Base-by-base conservation (phyloP, 805 yeast species). In the Clavispora asparagi region DNA sequence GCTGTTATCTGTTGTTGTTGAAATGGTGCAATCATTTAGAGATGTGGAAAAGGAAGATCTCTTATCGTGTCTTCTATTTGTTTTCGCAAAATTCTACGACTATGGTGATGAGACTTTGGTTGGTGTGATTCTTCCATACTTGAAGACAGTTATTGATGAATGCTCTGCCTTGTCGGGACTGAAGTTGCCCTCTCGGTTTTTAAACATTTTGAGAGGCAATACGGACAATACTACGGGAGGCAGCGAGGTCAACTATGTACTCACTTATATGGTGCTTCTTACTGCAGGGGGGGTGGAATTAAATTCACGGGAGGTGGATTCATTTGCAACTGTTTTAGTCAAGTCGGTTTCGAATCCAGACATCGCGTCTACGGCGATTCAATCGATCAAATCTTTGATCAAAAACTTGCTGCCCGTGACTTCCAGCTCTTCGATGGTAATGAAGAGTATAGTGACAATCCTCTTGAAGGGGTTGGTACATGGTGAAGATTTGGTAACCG, bases 21-120 rank as follows among this genome's bases (percentile, higher is more conserved):
- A 70, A 7, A 85, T 87, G 82, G 73, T 82, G 19, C 73, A 72
- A 13, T 68, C 68, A 30, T 82, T 91, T 54, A 92, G 95, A 0
- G 43, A 26, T 8, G 16, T 33, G 25, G 79, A 73, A 40, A 79
- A 79, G 53, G 63, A 71, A 11, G 98, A 92, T 60, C 65, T 92
- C 27, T 80, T 79, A 58, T 76, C 91, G 0, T 83, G 95, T 55
- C 56, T 86, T 35, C 63, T 91, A 23, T 83, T 76, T 55, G 74
- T 85, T 7, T 76, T 85, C 47, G 78, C 84, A 7, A 71, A 74
- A 54, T 68, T 85, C 42, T 78, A 77, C 57, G 76, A 78, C 55
- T 67, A 57, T 48, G 55, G 63, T 43, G 65, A 70, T 39, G 70
- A 71, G 35, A 67, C 47, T 60, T 67, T 54, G 57, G 63, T 70